phyloP scores from a whole-genome alignment of 148 eudicot genomes.

The Rhododendron ovatum region DNA sequence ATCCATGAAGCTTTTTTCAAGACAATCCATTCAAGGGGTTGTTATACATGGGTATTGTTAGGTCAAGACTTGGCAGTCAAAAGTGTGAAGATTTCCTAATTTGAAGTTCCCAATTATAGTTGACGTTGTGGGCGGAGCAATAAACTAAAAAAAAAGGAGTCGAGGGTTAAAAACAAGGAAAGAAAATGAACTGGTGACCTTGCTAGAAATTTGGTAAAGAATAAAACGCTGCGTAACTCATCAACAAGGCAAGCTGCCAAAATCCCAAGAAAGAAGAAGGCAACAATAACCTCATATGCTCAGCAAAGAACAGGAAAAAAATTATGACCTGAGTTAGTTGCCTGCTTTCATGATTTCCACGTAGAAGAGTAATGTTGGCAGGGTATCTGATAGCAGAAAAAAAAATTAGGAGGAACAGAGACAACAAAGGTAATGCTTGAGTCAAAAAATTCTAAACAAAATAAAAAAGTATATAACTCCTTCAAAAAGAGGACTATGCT shows the following conservation, averaged over 20 bases:
- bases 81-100: not conserved
- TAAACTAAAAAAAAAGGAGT: not conserved
- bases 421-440: not conserved
- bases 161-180: not conserved
- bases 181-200: not conserved
- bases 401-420: not conserved
- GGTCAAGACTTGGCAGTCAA: not conserved
- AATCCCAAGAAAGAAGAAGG: not conserved
- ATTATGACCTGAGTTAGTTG: constrained; percentile 81
- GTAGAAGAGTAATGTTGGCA: constrained; percentile 90
- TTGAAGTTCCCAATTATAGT: not conserved
- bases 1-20: not conserved
- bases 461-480: not conserved
- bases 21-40: not conserved
- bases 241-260: not conserved
- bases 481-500: not conserved
- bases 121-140: not conserved
- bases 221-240: not conserved
- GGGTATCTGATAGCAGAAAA: constrained; percentile 63
- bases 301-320: not conserved
- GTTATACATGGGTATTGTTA: not conserved
- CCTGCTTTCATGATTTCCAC: constrained; percentile 99
- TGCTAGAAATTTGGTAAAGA: not conserved
- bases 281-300: not conserved
- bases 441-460: not conserved